Evolutionary conservation across 2,329 filamentous ascomycete genomes (phyloP).

Genomic region (Fusarium equiseti): DNA sequence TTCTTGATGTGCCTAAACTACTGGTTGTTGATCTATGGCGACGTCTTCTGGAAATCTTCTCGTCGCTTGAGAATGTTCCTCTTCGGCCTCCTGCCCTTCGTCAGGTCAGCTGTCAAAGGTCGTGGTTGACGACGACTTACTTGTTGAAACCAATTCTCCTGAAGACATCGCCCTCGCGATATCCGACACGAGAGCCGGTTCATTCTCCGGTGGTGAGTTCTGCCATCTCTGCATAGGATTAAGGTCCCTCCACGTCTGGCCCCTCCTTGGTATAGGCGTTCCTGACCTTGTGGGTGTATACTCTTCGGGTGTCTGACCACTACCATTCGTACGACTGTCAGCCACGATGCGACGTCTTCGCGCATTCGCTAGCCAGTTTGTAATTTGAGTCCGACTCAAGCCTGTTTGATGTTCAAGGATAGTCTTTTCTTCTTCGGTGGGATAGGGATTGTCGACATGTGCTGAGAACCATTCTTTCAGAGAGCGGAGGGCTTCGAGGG

Average conservation of each 20-base stretch:
- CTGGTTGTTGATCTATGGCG: slow-evolving; percentile 29
- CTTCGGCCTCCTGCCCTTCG: slow-evolving; percentile 16
- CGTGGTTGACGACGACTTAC: slow-evolving; percentile 46
- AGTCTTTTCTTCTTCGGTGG: slow-evolving; percentile 84
- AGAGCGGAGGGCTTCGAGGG: slow-evolving; percentile 52
- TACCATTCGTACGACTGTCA: slow-evolving; percentile 48
- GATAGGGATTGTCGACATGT: slow-evolving; percentile 83
- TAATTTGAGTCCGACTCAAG: slow-evolving; percentile 81
- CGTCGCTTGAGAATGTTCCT: slow-evolving; percentile 29
- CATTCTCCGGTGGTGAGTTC: slow-evolving; percentile 51
- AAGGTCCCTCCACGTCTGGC: slow-evolving; percentile 44
- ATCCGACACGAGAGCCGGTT: slow-evolving; percentile 49
- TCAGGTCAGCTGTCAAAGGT: slow-evolving; percentile 57
- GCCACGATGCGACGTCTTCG: slow-evolving; percentile 76
- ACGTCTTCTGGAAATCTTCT: slow-evolving; percentile 8
- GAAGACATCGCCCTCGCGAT: slow-evolving; percentile 49
- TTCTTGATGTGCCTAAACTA: slow-evolving; percentile 35
- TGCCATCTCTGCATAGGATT: slow-evolving; percentile 51
- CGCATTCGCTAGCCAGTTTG: slow-evolving; percentile 90
- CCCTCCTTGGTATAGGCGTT: slow-evolving; percentile 49
- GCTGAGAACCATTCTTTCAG: slow-evolving; percentile 83
- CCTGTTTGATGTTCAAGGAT: slow-evolving; percentile 79
- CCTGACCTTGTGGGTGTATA: slow-evolving; percentile 66
- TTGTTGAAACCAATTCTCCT: slow-evolving; percentile 2
- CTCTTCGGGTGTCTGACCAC: background rate